phyloP scores from a whole-genome alignment of 108 stramenopile genomes.

The Thalassiosira profunda region DNA sequence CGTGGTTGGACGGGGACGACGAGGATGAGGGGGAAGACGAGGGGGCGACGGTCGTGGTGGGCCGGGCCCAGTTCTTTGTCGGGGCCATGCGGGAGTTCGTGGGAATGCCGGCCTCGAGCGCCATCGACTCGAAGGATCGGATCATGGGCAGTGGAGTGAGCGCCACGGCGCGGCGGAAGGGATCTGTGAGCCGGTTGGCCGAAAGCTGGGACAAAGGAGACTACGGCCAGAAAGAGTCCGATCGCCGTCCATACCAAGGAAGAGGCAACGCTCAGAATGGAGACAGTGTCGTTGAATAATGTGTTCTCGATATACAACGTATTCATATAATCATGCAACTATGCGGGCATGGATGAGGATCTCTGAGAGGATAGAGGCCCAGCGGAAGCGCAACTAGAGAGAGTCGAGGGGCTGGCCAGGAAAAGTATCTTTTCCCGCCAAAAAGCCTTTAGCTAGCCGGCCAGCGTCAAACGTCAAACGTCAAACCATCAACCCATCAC shows the following conservation, averaged over 20 bases:
- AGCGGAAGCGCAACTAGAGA: too few relatives aligned
- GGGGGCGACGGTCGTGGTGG: conserved; percentile 75
- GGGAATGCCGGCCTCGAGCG: conserved; percentile 84
- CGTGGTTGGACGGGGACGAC: conserved; percentile 67
- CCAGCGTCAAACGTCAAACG: too few relatives aligned
- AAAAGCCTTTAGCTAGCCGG: too few relatives aligned
- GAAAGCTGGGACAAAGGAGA: conserved; percentile 48
- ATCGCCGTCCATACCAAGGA: background rate
- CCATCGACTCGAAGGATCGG: conserved; percentile 65
- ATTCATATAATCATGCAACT: too few relatives aligned
- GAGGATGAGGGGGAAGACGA: conserved; percentile 69
- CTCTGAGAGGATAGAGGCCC: too few relatives aligned
- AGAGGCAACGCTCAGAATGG: too few relatives aligned
- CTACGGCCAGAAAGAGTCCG: conserved; percentile 44
- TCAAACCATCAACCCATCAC: too few relatives aligned
- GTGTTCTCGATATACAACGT: too few relatives aligned
- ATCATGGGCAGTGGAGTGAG: conserved; percentile 61
- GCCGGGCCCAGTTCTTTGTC: conserved; percentile 80
- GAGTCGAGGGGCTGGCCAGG: too few relatives aligned
- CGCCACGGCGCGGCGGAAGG: conserved; percentile 57
- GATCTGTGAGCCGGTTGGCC: conserved; percentile 39
- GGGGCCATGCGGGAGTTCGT: conserved; percentile 79
- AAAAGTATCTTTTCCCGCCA: too few relatives aligned
- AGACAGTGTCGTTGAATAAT: too few relatives aligned
- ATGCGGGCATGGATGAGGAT: too few relatives aligned